Percentiles rank a stretch among this genome's conserved stretches.
Conservation (phyloP, 306 rosid genomes). For the Cercis canadensis region DNA sequence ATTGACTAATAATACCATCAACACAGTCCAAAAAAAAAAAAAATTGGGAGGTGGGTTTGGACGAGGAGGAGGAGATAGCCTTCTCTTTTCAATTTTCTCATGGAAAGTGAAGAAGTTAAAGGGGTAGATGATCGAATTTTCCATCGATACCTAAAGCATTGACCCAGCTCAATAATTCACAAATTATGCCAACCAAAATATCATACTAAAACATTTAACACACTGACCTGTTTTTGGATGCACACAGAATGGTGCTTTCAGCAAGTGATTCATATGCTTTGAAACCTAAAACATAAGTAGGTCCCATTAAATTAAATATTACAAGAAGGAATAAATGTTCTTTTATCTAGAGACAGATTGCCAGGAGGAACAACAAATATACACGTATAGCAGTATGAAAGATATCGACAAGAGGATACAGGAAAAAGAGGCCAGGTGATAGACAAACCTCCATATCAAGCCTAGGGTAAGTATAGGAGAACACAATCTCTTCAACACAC, state of each 20-base stretch:
- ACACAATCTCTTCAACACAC: conserved; percentile 86
- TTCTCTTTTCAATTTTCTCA: conserved; percentile 11
- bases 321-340: background rate
- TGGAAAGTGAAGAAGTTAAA: conserved; percentile 1
- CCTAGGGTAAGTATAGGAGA: conserved; percentile 85
- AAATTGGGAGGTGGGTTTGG: background rate
- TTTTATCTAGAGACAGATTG: background rate
- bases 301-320: conserved; percentile 1
- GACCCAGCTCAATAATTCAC: background rate
- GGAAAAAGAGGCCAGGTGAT: conserved; percentile 9
- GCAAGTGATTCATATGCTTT: conserved; percentile 89
- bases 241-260: conserved; percentile 89
- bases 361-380: background rate
- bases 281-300: conserved; percentile 63
- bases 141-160: background rate
- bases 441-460: conserved; percentile 87
- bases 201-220: background rate
- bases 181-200: background rate
- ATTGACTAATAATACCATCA: background rate
- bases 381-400: background rate
- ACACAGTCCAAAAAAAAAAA: background rate
- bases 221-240: conserved; percentile 83
- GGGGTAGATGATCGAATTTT: background rate
- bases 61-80: background rate
- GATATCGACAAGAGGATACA: conserved; percentile 5